Conservation (phyloP, 441 rosid species). For the Capsella rubella region DNA sequence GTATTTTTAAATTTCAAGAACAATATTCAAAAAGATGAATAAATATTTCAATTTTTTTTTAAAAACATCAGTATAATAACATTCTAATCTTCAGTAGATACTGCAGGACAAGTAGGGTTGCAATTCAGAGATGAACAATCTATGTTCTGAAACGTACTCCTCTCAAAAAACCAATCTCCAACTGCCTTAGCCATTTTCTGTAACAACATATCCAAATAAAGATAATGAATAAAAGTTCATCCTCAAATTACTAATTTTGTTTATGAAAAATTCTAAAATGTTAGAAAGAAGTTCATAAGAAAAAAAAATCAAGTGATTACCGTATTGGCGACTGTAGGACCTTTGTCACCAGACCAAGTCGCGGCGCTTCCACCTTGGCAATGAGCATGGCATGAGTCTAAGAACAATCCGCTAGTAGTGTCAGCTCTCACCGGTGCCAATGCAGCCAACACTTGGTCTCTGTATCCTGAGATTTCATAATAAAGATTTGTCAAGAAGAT, state of each 20-base stretch:
- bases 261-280: neutral
- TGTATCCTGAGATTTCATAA: constrained; percentile 54
- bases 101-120: constrained; percentile 81
- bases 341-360: constrained; percentile 60
- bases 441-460: constrained; percentile 65
- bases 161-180: constrained; percentile 86
- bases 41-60: neutral
- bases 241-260: neutral
- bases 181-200: constrained; percentile 95
- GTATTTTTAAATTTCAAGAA: constrained; percentile 7
- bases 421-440: constrained; percentile 51
- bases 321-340: constrained; percentile 60
- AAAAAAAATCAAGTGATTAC: constrained; percentile 42
- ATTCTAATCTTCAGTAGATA: constrained; percentile 40
- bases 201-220: neutral
- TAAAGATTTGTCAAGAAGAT: constrained; percentile 19
- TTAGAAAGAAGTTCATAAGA: too few relatives aligned
- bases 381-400: constrained; percentile 85
- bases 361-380: constrained; percentile 76
- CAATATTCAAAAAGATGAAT: constrained; percentile 14
- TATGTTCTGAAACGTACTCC: constrained; percentile 61
- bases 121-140: constrained; percentile 79
- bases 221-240: too few relatives aligned
- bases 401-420: constrained; percentile 60
- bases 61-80: neutral